Evolutionary conservation across 176 grass and related monocot genomes (phyloP).

Genomic region (Aegilops sharonensis): DNA sequence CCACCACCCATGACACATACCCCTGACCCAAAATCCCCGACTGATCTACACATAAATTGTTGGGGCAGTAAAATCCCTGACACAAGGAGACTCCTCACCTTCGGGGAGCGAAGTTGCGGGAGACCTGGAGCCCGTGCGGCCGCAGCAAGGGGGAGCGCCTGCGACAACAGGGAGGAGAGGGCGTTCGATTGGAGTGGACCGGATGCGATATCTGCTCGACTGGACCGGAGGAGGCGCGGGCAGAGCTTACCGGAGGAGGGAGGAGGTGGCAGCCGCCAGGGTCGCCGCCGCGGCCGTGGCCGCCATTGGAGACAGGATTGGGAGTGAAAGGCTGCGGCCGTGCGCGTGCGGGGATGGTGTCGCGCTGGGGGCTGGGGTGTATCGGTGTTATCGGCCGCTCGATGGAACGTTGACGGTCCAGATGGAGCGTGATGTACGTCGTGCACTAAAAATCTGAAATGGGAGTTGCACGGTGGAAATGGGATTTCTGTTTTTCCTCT

Average conservation of each 20-base stretch:
- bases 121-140: conserved; percentile 23
- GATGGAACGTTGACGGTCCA: not conserved
- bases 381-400: not conserved
- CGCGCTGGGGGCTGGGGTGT: not conserved
- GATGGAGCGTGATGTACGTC: too few species aligned
- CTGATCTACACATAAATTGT: too few species aligned
- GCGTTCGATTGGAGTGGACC: not conserved
- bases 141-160: conserved; percentile 41
- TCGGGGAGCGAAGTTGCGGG: conserved; percentile 14
- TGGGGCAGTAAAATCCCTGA: not conserved
- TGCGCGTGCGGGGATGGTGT: not conserved
- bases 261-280: conserved; percentile 37
- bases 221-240: not conserved
- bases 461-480: too few species aligned
- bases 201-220: not conserved
- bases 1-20: not conserved
- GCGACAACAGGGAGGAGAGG: not conserved
- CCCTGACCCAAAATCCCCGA: not conserved
- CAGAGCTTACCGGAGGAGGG: conserved; percentile 22
- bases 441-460: too few species aligned
- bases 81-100: conserved; percentile 13
- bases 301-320: conserved; percentile 28
- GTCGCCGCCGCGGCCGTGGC: conserved; percentile 35
- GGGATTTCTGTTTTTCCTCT: too few species aligned
- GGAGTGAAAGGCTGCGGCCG: not conserved